phyloP scores from a whole-genome alignment of 192 early-diverging fungal species.

The Rhizophagus clarus region DNA sequence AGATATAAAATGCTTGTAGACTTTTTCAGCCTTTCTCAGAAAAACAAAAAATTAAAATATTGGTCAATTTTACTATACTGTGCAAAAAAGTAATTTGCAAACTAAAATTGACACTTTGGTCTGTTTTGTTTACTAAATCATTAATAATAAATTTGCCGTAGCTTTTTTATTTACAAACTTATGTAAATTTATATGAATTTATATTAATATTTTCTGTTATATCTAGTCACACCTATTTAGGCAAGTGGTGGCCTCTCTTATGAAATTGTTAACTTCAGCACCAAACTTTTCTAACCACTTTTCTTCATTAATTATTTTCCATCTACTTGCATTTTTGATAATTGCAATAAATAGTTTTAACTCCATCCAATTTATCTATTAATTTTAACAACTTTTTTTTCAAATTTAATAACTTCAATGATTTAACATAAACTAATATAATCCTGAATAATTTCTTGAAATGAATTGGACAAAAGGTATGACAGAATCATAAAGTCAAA shows the following conservation, averaged over 20 bases:
- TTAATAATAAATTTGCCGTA: too few relatives aligned
- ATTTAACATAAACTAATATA: conserved; percentile 2
- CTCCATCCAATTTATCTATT: neutral
- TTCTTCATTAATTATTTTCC: too few relatives aligned
- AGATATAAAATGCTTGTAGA: too few relatives aligned
- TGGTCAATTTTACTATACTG: too few relatives aligned
- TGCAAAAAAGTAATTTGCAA: too few relatives aligned
- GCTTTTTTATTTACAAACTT: too few relatives aligned
- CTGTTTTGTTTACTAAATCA: too few relatives aligned
- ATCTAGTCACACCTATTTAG: neutral
- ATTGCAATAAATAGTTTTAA: neutral
- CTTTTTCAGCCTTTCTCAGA: too few relatives aligned
- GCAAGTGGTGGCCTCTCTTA: neutral
- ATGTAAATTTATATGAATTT: too few relatives aligned
- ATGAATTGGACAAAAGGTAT: neutral
- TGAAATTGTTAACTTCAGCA: conserved; percentile 15
- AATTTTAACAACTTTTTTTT: conserved; percentile 1
- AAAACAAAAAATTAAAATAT: too few relatives aligned
- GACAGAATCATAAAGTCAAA: too few relatives aligned
- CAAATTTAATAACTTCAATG: conserved; percentile 11
- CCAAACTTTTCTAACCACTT: conserved; percentile 7
- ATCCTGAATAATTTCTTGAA: conserved; percentile 17
- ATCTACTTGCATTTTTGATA: neutral
- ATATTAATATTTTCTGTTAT: conserved; percentile 14
- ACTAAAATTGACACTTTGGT: too few relatives aligned